Conservation (phyloP, 2,329 filamentous ascomycete species). For the Harringtonia aguacate region DNA sequence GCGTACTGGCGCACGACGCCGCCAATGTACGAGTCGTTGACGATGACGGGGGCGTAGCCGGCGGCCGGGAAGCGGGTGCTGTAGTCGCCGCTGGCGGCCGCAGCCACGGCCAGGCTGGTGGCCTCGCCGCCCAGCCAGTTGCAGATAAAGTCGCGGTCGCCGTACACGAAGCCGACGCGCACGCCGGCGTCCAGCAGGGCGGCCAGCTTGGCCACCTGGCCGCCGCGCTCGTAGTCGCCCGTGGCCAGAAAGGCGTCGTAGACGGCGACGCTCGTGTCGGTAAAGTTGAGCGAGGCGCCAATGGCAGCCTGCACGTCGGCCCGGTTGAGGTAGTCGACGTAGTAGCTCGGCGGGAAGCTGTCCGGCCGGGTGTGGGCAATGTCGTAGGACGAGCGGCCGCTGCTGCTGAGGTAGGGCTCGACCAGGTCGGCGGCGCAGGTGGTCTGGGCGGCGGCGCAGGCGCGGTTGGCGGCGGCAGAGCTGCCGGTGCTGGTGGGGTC, state of each 20-base stretch:
- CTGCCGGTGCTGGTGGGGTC: constrained; percentile 32
- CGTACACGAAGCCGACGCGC: constrained; percentile 62
- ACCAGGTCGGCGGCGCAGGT: constrained; percentile 49
- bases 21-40: constrained; percentile 57
- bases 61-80: constrained; percentile 47
- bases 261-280: constrained; percentile 35
- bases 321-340: constrained; percentile 54
- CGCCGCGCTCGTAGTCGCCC: constrained; percentile 52
- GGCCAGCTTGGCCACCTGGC: constrained; percentile 48
- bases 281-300: constrained; percentile 52
- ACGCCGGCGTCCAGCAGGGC: constrained; percentile 50
- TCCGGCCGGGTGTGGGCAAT: constrained; percentile 44
- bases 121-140: constrained; percentile 69
- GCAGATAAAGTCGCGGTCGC: constrained; percentile 52
- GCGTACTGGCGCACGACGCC: constrained; percentile 68
- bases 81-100: constrained; percentile 34
- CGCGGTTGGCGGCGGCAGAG: constrained; percentile 23
- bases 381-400: constrained; percentile 48
- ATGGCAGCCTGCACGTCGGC: constrained; percentile 44
- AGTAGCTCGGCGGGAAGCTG: constrained; percentile 53
- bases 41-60: constrained; percentile 62
- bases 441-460: constrained; percentile 42
- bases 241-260: constrained; percentile 34
- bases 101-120: constrained; percentile 52
- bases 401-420: constrained; percentile 43